Evolutionary conservation across 2,329 filamentous ascomycete species (phyloP), one percentile per base, ranked within the genome.

Genomic region (Helotiales sp.): DNA sequence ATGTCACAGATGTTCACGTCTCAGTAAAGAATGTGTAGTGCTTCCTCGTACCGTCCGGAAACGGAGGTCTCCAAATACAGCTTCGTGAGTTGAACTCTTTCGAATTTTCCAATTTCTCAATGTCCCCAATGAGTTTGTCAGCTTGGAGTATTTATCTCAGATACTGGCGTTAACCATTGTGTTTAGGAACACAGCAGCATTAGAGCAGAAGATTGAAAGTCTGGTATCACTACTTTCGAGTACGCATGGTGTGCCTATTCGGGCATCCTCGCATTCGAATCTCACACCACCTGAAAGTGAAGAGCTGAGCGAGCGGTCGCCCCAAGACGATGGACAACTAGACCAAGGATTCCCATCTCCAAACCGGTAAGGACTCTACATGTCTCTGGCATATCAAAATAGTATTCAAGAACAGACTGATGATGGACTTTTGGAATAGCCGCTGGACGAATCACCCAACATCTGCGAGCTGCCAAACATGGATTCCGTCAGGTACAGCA

Each of bases 151-250:
- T 2, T 30, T n/a, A n/a, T 24, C 43, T n/a, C 20, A 10, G 13
- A 28, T 8, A 37, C 5, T 17, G 30, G 6, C 26, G 10, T 13
- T 20, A 17, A 17, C 20, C 22, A 30, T 40, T 40, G 22, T 34
- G 54, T 43, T 8, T 54, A 71, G 69, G 5, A 70, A 61, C 47
- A 70, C 66, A n/a, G 65, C 69, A 17, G 61, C 70, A 52, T 55
- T 73, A 37, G 71, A 73, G n/a, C 64, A 71, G 37, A 69, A 70
- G 26, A 74, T 74, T 8, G 69, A 74, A 28, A 72, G 67, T 63
- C 67, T 74, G 6, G 72, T 73, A 10, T 66, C 65, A 7, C 66
- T 74, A 5, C 68, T 74, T n/a, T 68, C 71, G 11, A 65, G 49
- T 10, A 65, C 67, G 13, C 67, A 70, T 37, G 66, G 65, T 6